Evolutionary conservation across 1,139 yeast species (phyloP).

Genomic region (Candida sp.): DNA sequence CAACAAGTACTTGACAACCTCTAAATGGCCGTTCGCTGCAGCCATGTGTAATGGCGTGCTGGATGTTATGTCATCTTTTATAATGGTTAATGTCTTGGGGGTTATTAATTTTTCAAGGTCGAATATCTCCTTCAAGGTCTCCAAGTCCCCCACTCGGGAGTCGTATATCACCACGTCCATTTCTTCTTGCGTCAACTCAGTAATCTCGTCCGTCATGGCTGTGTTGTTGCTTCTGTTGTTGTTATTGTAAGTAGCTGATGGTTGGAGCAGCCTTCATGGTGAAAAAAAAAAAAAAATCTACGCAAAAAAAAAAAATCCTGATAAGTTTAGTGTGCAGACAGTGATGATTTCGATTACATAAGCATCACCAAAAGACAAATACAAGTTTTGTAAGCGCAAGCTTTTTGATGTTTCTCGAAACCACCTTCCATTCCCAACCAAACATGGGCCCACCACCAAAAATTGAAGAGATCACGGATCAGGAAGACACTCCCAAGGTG

Average conservation of each 20-base stretch:
- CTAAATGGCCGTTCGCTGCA: conserved; percentile 91
- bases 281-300: background rate
- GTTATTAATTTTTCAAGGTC: conserved; percentile 47
- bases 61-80: conserved; percentile 65
- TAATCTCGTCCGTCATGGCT: conserved; percentile 8
- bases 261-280: no score
- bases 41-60: conserved; percentile 94
- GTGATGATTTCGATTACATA: conserved; percentile 1
- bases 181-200: conserved; percentile 60
- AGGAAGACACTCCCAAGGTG: conserved; percentile 2
- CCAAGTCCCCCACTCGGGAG: conserved; percentile 88
- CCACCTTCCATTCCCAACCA: background rate
- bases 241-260: background rate
- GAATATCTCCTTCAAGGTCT: conserved; percentile 70
- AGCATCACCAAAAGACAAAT: background rate
- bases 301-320: background rate
- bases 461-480: conserved; percentile 24
- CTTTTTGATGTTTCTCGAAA: background rate
- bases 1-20: conserved; percentile 64
- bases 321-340: background rate
- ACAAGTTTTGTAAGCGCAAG: no score
- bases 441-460: conserved; percentile 24
- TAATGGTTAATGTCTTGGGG: conserved; percentile 49
- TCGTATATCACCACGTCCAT: conserved; percentile 82
- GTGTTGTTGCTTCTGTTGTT: background rate